Percentiles rank a stretch among this genome's conserved stretches.
Evolutionary conservation across 2,329 filamentous ascomycete genomes (phyloP).

Genomic region (Chalara sp.): DNA sequence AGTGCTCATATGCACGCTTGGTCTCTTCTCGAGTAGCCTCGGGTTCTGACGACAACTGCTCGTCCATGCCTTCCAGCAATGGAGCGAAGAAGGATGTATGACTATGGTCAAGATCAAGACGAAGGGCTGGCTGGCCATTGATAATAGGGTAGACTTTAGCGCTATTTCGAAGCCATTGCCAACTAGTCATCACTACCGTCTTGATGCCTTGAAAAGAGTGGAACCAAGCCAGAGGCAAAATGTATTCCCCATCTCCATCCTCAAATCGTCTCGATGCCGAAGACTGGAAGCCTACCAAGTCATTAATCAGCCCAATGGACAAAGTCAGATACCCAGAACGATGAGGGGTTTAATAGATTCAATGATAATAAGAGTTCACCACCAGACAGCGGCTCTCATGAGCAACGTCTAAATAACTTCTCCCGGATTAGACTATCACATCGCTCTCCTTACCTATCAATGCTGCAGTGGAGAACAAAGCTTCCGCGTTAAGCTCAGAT

Average conservation of each 20-base stretch:
- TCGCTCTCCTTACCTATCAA: constrained; percentile 38
- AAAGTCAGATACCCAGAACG: too few species aligned
- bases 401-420: too few species aligned
- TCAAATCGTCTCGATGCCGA: constrained; percentile 56
- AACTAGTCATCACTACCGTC: constrained; percentile 55
- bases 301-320: too few species aligned
- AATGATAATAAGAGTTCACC: too few species aligned
- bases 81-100: constrained; percentile 53
- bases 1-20: constrained; percentile 53
- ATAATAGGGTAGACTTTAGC: constrained; percentile 53
- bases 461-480: constrained; percentile 54
- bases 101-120: constrained; percentile 49
- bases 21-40: constrained; percentile 24
- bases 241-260: constrained; percentile 47
- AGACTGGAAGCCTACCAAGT: constrained; percentile 48
- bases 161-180: constrained; percentile 56
- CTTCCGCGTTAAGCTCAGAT: constrained; percentile 51
- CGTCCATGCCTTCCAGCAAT: constrained; percentile 49
- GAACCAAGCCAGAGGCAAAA: constrained; percentile 57
- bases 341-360: too few species aligned
- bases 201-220: constrained; percentile 63
- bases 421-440: too few species aligned
- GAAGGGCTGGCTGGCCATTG: constrained; percentile 55
- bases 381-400: too few species aligned
- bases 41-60: constrained; percentile 39